Evolutionary conservation across 176 grass and related monocot genomes (phyloP), one percentile per base, ranked within the genome.

Genomic region (Oryza longistaminata): DNA sequence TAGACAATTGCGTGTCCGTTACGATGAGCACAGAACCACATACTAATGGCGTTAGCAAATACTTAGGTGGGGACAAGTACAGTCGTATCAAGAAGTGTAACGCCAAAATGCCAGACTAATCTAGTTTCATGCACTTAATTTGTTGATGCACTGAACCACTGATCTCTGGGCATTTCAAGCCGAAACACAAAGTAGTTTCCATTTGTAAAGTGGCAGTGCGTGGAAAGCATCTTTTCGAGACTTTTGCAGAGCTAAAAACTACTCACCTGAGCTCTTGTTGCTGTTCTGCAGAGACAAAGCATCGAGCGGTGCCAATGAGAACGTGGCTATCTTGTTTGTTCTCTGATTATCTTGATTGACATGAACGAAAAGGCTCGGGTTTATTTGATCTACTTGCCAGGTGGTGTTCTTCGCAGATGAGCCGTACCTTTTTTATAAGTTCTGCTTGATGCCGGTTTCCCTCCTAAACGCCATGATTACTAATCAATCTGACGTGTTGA

Each of bases 21-120:
- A 90, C 78, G 53, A 67, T 71, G 78, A 86, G 67, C 85, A 61
- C 60, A 62, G 39, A 66, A 86, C 58, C 80, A 68, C 60, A 62
- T n/a, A 66, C 74, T 61, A 66, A 75, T 53, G 8, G 43, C 42
- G 33, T 60, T 21, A 43, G 27, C 60, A 72, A 72, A 55, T 67
- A 66, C 76, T 73, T 21, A 37, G 55, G 79, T 37, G 79, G 69
- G 78, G 72, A 82, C 78, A 89, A 83, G 33, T 21, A 46, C 73
- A 25, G 6, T 44, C 73, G 71, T 17, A 64, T 34, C 62, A 64
- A 13, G 49, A 19, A 39, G 74, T 24, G 19, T 24, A 70, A 77
- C 42, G 39, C 14, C 78, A 44, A 72, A 44, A 71, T 4, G 42
- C 24, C 43, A 74, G 45, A 62, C 39, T 37, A 44, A 78, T 62